Conservation (phyloP, 2,329 filamentous ascomycete species). For the Arthroderma uncinatum region DNA sequence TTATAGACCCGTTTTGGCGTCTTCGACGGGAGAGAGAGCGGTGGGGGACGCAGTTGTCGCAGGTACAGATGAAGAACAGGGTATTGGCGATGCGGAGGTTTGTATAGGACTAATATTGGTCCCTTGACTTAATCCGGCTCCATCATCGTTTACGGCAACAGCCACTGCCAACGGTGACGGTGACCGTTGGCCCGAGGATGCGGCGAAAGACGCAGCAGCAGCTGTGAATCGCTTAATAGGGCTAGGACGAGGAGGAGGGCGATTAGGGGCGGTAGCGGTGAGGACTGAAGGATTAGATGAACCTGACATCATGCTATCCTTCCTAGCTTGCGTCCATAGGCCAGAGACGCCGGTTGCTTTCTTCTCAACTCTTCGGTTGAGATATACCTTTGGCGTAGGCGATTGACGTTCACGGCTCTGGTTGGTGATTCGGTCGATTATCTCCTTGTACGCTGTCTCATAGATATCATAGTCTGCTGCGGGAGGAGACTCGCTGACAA, state of each 20-base stretch:
- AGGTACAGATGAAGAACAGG: background rate
- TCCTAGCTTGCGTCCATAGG: background rate
- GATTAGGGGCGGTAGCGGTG: background rate
- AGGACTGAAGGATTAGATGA: background rate
- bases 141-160: background rate
- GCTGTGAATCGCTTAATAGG: background rate
- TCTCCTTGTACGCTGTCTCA: constrained; percentile 72
- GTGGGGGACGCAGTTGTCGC: constrained; percentile 1
- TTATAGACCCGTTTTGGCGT: background rate
- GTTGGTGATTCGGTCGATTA: constrained; percentile 60
- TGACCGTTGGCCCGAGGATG: background rate
- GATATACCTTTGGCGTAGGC: constrained; percentile 46
- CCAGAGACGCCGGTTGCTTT: background rate
- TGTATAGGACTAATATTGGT: background rate
- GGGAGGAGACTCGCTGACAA: constrained; percentile 60
- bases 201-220: background rate
- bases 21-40: background rate
- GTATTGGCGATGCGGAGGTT: background rate
- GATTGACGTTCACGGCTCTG: constrained; percentile 28
- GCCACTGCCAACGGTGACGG: background rate
- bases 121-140: background rate
- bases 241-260: background rate
- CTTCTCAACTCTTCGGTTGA: constrained; percentile 41
- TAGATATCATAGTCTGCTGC: constrained; percentile 81
- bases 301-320: background rate